phyloP scores from a whole-genome alignment of 1,139 yeast genomes.

The Taphrina flavorubra region DNA sequence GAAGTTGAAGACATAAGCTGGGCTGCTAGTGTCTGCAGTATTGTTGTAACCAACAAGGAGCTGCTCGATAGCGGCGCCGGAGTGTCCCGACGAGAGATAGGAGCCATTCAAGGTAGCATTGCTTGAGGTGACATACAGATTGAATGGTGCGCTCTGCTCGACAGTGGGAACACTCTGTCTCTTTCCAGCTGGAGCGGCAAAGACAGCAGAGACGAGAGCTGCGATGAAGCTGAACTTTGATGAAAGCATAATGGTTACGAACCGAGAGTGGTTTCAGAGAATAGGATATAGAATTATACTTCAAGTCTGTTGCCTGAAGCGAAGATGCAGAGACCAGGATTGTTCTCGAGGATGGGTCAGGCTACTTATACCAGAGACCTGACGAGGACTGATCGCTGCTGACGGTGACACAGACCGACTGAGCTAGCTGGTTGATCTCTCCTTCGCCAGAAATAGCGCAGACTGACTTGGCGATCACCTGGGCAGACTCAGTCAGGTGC shows the following conservation, averaged over 20 bases:
- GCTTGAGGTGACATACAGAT: constrained; percentile 13
- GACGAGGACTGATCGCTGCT: too few relatives aligned
- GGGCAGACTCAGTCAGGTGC: not conserved
- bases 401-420: too few relatives aligned
- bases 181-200: not conserved
- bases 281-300: not conserved
- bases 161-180: not conserved
- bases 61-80: constrained; percentile 35
- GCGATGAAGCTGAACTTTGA: not conserved
- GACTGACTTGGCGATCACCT: not conserved
- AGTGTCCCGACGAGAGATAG: constrained; percentile 13
- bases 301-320: not conserved
- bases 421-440: too few relatives aligned
- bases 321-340: not conserved
- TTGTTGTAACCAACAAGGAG: constrained; percentile 12
- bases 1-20: constrained; percentile 25
- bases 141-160: constrained; percentile 14
- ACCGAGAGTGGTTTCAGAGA: not conserved
- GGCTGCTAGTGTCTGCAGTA: not conserved
- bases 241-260: not conserved
- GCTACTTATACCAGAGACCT: not conserved
- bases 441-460: not conserved
- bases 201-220: not conserved
- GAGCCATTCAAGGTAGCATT: constrained; percentile 30
- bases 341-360: not conserved